Evolutionary conservation across 2,329 filamentous ascomycete genomes (phyloP).

Genomic region (Colletotrichum horii): DNA sequence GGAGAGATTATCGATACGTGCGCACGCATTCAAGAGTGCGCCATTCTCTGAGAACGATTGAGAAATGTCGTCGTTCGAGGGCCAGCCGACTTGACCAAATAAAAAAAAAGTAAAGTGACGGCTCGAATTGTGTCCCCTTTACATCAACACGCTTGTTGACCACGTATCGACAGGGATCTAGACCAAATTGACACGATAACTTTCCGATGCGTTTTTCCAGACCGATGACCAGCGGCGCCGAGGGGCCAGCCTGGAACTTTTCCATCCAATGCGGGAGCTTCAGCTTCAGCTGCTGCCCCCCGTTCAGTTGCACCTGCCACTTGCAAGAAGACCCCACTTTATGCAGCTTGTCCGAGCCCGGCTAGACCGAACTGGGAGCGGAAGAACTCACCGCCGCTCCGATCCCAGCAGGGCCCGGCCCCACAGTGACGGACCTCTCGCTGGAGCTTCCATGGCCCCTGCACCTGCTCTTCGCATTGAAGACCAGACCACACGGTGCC

Average conservation of each 20-base stretch:
- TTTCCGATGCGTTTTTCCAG: conserved; percentile 25
- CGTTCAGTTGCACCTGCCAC: neutral
- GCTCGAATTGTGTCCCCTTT: conserved; percentile 20
- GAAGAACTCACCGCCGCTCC: neutral
- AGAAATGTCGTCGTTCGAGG: neutral
- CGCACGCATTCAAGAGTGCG: conserved; percentile 17
- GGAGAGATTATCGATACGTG: neutral
- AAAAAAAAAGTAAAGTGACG: neutral
- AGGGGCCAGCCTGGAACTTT: neutral
- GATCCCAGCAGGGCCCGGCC: neutral
- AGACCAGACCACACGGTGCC: neutral
- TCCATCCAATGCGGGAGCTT: neutral
- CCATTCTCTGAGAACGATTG: conserved; percentile 1
- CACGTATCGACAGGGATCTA: conserved; percentile 16
- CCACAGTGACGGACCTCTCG: neutral
- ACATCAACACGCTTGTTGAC: neutral
- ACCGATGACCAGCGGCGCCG: neutral
- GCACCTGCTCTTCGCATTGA: neutral
- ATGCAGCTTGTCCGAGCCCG: rapidly evolving
- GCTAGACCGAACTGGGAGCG: neutral
- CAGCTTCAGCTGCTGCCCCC: neutral
- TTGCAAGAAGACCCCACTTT: neutral
- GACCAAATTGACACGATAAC: conserved; percentile 25
- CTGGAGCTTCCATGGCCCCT: neutral
- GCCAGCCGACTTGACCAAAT: neutral